Base-by-base conservation (phyloP, 768 basidiomycete genomes). In the Leccinum ochraceum region DNA sequence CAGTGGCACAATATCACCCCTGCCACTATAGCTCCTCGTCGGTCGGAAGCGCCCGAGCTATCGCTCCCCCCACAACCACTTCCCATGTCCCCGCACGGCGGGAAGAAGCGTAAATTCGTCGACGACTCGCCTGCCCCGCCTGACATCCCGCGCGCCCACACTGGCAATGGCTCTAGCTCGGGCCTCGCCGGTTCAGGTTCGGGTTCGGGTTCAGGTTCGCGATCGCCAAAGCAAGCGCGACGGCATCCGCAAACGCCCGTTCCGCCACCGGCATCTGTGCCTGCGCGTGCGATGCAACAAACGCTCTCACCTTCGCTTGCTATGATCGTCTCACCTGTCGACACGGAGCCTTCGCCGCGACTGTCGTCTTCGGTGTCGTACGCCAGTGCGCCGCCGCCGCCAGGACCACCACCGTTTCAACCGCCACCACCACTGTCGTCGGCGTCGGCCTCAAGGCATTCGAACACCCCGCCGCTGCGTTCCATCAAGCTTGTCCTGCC, bases 251-350 rank as follows among this genome's bases (percentile, higher is more conserved):
- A 76, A 58, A 74, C 73, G 4, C 73, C 73, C 3, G 69, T 76
- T 30, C 66, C n/a, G 8, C 73, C 65, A 8, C 63, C 69, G 3
- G 61, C 68, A 6, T 60, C 65, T 22, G 67, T 64, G 20, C 69
- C 69, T 54, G 60, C 69, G 14, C 74, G 73, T 14, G 69, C 71
- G 56, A 69, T 74, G 73, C 73, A 74, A 53, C 72, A 74, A 20
- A 74, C 73, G 32, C 64, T 74, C 3, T 74, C 73, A 6, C 73
- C 73, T 13, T 74, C 73, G 7, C 69, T 74, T 8, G 73, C 73
- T 10, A 74, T 76, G 73, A 74, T 74, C 44, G 73, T 74, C 30
- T 74, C 73, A 26, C 73, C 73, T 6, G 65, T 74, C 26, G 73
- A 74, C 44, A 65, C 73, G 0, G 73, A 76, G 39, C 73, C 73